phyloP scores from a whole-genome alignment of 345 rosid species.

The Camelina hispida region DNA sequence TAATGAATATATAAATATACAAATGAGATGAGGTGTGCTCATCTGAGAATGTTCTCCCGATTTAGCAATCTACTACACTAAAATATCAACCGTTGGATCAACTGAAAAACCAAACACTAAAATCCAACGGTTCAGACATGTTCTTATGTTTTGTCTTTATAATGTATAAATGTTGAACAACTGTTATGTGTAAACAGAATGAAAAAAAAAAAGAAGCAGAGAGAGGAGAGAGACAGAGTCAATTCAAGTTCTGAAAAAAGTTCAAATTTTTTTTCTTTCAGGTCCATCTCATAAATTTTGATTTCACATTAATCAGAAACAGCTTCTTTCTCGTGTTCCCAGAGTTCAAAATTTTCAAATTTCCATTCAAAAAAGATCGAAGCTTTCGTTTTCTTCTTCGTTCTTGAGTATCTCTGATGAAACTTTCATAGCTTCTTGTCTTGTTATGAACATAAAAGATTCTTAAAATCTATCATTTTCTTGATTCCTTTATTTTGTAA shows the following conservation, averaged over 20 bases:
- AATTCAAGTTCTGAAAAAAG: conserved; percentile 35
- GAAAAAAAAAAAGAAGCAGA: conserved; percentile 6
- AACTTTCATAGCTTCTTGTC: conserved; percentile 23
- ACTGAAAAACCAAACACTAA: not conserved
- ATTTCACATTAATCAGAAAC: conserved; percentile 45
- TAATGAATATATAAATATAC: conserved; percentile 3
- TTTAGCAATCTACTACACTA: conserved; percentile 1
- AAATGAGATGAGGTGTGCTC: conserved; percentile 2
- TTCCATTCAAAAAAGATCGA: conserved; percentile 25
- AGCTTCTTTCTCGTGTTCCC: conserved; percentile 49
- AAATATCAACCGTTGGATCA: conserved; percentile 31
- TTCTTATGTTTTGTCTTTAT: not conserved
- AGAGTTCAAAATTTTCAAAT: conserved; percentile 47
- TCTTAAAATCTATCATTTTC: not conserved
- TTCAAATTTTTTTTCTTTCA: conserved; percentile 40
- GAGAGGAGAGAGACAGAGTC: conserved; percentile 32
- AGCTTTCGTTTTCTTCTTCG: conserved; percentile 1
- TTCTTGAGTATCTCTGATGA: not conserved
- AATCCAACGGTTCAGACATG: conserved; percentile 27
- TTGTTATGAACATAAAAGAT: conserved; percentile 8
- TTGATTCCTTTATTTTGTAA: conserved; percentile 23
- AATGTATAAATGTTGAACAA: conserved; percentile 42
- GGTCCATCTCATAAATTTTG: conserved; percentile 41
- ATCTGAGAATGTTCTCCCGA: conserved; percentile 32
- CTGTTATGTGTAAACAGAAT: conserved; percentile 39